These are phyloP conservation scores for Penicillium sp. DNA, from an alignment of 2,329 filamentous ascomycete species.

Conservation along the genomic window DNA sequence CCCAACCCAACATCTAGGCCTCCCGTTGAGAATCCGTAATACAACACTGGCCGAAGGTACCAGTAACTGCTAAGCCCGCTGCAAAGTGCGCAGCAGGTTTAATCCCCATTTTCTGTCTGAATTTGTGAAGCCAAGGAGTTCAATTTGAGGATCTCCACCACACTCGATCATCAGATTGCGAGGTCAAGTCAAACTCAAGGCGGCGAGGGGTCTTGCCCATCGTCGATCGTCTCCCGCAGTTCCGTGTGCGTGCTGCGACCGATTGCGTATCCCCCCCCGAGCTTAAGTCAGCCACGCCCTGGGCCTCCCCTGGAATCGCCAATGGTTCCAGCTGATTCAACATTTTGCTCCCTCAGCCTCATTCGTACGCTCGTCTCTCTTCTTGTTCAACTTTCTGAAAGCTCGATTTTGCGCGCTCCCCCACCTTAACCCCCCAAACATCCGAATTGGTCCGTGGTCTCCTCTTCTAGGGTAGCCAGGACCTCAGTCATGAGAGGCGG, in stretches of 20 bases:
- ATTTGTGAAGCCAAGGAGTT: too few species aligned
- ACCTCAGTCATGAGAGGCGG: conserved; percentile 14
- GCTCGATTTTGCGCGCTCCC: conserved; percentile 9
- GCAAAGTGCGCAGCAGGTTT: too few species aligned
- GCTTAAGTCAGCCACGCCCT: conserved; percentile 18
- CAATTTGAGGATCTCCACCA: too few species aligned
- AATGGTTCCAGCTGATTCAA: conserved; percentile 13
- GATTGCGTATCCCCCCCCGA: conserved; percentile 5
- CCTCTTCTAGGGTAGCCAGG: background rate
- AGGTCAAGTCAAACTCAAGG: too few species aligned
- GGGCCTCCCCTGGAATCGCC: conserved; percentile 17
- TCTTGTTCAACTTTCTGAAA: background rate
- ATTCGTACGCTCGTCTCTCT: background rate
- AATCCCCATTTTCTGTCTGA: too few species aligned
- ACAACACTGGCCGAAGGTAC: too few species aligned
- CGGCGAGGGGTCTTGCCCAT: too few species aligned
- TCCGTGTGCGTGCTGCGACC: background rate
- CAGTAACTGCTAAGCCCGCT: too few species aligned
- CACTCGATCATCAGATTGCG: too few species aligned
- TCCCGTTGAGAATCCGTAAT: too few species aligned
- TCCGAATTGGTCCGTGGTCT: conserved; percentile 5
- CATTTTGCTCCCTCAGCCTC: conserved; percentile 1
- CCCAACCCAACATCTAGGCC: too few species aligned
- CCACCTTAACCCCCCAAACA: background rate
- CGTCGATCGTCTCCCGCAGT: too few species aligned